Percentiles rank a stretch among this genome's conserved stretches.
Conservation (phyloP, 2,329 filamentous ascomycete species). For the Leptosphaerulina australis region DNA sequence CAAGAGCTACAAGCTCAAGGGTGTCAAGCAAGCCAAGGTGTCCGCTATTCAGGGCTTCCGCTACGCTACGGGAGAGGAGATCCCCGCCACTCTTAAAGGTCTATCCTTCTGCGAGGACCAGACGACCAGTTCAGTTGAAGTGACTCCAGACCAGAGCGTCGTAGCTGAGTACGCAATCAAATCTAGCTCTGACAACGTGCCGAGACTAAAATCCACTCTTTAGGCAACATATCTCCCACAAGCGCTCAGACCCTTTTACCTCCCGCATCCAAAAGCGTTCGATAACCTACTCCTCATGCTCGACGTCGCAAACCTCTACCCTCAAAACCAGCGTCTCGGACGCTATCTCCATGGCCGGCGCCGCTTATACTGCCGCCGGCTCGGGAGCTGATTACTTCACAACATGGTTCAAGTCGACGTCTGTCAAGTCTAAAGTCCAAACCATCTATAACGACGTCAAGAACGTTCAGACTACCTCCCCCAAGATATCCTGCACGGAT, state of each 20-base stretch:
- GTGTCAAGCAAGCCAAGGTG: slow-evolving; percentile 18
- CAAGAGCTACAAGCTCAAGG: slow-evolving; percentile 24
- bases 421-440: slow-evolving; percentile 19
- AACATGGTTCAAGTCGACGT: slow-evolving; percentile 25
- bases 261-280: slow-evolving; percentile 24
- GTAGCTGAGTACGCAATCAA: slow-evolving; percentile 7
- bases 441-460: slow-evolving; percentile 22
- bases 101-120: slow-evolving; percentile 12
- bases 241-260: slow-evolving; percentile 9
- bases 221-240: slow-evolving; percentile 22
- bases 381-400: slow-evolving; percentile 21
- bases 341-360: slow-evolving; percentile 23
- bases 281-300: slow-evolving; percentile 24
- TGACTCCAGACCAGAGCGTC: slow-evolving; percentile 12
- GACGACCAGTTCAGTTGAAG: slow-evolving; percentile 11
- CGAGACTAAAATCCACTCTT: background rate
- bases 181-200: background rate
- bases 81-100: slow-evolving; percentile 8
- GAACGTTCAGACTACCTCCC: slow-evolving; percentile 22
- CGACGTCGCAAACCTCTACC: slow-evolving; percentile 17
- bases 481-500: slow-evolving; percentile 23
- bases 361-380: slow-evolving; percentile 19
- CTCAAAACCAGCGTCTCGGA: slow-evolving; percentile 19
- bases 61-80: slow-evolving; percentile 16
- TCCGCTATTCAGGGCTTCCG: slow-evolving; percentile 20